Conservation (phyloP, 257 asterid species). For the Nicotiana knightiana region DNA sequence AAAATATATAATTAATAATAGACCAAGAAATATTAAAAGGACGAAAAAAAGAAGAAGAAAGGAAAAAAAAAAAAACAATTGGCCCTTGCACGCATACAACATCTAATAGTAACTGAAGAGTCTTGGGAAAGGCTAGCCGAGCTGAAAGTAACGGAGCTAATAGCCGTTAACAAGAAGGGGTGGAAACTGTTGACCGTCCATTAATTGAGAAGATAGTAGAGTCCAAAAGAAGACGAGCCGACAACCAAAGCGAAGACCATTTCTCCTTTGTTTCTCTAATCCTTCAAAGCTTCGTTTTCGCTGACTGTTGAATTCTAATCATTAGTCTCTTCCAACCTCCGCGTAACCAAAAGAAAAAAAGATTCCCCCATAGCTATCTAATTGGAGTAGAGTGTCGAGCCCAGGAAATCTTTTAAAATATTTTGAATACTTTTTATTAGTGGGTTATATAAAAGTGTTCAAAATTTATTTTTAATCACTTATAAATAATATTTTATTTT, state of each 20-base stretch:
- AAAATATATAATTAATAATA: too few species aligned
- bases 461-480: too few species aligned
- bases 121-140: background rate
- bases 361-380: background rate
- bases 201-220: background rate
- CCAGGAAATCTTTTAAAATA: too few species aligned
- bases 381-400: too few species aligned
- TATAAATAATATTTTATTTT: too few species aligned
- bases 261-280: background rate
- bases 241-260: background rate
- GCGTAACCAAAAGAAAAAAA: background rate
- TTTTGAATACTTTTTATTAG: too few species aligned
- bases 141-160: background rate
- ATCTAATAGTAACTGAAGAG: background rate
- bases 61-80: too few species aligned
- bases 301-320: background rate
- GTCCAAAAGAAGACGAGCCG: background rate
- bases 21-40: too few species aligned
- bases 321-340: background rate
- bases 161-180: background rate
- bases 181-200: background rate
- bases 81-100: too few species aligned
- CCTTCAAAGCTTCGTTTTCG: background rate
- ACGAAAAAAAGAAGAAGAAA: too few species aligned
- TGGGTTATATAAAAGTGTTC: too few species aligned